Evolutionary conservation across 1,139 yeast genomes (phyloP).

Genomic region (Sugiyamaella castrensis): DNA sequence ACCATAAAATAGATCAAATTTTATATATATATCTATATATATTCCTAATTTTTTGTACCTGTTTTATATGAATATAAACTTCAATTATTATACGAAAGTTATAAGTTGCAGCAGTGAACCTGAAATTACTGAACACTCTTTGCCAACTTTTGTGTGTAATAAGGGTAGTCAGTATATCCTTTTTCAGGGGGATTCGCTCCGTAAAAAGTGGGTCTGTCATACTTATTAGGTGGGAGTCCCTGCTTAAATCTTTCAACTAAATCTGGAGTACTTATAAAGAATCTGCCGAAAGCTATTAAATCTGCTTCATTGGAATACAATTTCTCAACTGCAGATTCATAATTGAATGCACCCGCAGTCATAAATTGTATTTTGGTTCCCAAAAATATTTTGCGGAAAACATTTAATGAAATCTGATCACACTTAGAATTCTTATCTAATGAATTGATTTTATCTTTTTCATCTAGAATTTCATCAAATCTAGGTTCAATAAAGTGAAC

Average conservation of each 20-base stretch:
- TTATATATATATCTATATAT: too few species aligned
- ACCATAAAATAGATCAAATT: too few species aligned
- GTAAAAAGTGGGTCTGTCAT: conserved; percentile 40
- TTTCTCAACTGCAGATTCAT: background rate
- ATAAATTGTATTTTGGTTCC: background rate
- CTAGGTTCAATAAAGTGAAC: conserved; percentile 50
- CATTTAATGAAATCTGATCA: background rate
- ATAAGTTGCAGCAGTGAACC: too few species aligned
- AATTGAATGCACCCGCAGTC: background rate
- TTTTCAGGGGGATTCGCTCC: conserved; percentile 9
- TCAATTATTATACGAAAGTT: too few species aligned
- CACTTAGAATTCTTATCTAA: background rate
- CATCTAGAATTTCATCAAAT: conserved; percentile 14
- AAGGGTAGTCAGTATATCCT: conserved; percentile 38
- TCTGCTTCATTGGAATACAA: conserved; percentile 37
- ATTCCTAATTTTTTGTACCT: too few species aligned
- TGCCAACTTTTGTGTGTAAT: background rate
- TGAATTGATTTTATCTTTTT: background rate
- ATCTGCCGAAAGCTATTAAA: conserved; percentile 47
- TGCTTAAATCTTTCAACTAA: conserved; percentile 41
- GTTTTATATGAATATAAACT: too few species aligned
- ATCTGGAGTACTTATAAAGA: conserved; percentile 51
- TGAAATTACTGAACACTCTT: too few species aligned
- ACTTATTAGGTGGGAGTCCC: conserved; percentile 33
- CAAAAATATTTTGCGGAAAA: background rate